A percentile compares a stretch with the other conserved stretches of the same genome.
phyloP scores from a whole-genome alignment of 495 filamentous ascomycete species.

The Margaritispora aquatica region DNA sequence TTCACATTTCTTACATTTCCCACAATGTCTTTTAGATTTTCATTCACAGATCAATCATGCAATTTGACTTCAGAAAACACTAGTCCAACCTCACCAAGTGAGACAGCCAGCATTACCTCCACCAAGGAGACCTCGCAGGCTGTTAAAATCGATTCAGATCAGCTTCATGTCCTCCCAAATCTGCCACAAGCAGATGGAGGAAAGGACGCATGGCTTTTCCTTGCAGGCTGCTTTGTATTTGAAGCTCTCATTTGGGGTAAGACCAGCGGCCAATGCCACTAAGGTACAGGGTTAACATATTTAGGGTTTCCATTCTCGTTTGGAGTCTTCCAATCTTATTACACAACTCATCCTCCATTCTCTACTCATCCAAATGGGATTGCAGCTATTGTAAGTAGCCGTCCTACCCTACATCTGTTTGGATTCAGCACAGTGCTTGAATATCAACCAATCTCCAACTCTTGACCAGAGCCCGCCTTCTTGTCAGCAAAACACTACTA shows the following conservation, averaged over 20 bases:
- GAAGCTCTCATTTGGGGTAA: slow-evolving; percentile 63
- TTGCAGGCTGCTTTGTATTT: slow-evolving; percentile 54
- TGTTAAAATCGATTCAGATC: not conserved
- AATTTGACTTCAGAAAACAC: not conserved
- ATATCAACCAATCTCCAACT: too few species aligned
- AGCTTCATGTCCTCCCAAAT: slow-evolving; percentile 3
- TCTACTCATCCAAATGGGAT: slow-evolving; percentile 30
- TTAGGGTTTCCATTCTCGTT: slow-evolving; percentile 61
- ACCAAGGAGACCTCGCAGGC: not conserved
- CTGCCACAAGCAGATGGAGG: slow-evolving; percentile 58
- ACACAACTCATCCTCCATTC: slow-evolving; percentile 34
- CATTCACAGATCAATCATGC: too few species aligned
- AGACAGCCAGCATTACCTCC: not conserved
- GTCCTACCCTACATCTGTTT: too few species aligned
- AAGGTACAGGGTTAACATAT: too few species aligned
- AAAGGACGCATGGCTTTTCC: slow-evolving; percentile 57
- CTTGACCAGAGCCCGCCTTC: too few species aligned
- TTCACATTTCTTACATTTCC: too few species aligned
- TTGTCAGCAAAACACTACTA: too few species aligned
- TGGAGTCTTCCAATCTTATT: slow-evolving; percentile 41
- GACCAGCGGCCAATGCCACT: too few species aligned
- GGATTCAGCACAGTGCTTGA: too few species aligned
- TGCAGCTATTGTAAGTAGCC: slow-evolving; percentile 24
- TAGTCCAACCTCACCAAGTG: not conserved
- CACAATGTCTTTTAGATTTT: too few species aligned